Percentiles rank a stretch among this genome's conserved stretches.
These are phyloP conservation scores for Tulasnella calospora DNA, from an alignment of 768 basidiomycete species.

Conservation along the genomic window DNA sequence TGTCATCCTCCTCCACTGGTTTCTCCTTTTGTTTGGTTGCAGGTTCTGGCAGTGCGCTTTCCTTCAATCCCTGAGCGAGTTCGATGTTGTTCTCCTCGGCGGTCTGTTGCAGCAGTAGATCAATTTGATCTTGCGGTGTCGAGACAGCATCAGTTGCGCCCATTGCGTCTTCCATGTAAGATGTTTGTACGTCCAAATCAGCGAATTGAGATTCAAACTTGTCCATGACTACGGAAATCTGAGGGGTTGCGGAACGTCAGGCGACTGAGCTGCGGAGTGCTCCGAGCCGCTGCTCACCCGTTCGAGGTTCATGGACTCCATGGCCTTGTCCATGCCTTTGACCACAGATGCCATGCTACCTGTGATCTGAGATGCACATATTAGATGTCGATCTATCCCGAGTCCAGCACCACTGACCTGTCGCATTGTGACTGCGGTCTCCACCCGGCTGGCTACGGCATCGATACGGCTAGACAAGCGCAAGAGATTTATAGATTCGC, in stretches of 20 bases:
- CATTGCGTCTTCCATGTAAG: conserved; percentile 98
- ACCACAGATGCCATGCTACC: conserved; percentile 97
- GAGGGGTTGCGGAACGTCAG: conserved; percentile 9
- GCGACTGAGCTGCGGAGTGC: background rate
- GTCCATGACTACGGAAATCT: conserved; percentile 99
- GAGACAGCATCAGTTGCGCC: conserved; percentile 84
- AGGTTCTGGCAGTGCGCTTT: conserved; percentile 59
- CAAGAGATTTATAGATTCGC: conserved; percentile 84
- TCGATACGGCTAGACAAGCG: conserved; percentile 88
- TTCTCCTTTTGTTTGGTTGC: conserved; percentile 44
- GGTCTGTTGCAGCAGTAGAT: conserved; percentile 82
- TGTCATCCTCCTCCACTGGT: conserved; percentile 60
- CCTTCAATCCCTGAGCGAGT: conserved; percentile 80
- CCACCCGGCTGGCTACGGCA: conserved; percentile 92
- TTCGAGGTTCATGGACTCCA: conserved; percentile 99
- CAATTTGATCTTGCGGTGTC: conserved; percentile 96
- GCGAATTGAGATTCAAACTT: conserved; percentile 96
- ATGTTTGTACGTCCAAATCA: conserved; percentile 96
- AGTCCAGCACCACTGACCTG: conserved; percentile 28
- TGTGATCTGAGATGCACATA: conserved; percentile 54
- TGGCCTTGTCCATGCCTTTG: conserved; percentile 96
- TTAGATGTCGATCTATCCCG: background rate
- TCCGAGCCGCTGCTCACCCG: conserved; percentile 50
- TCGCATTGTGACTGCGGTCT: conserved; percentile 98
- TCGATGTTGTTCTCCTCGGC: conserved; percentile 98